Percentiles rank a stretch among this genome's conserved stretches.
These are phyloP conservation scores for Pulicaria dysenterica DNA, from an alignment of 129 eudicot species.

Conservation along the genomic window DNA sequence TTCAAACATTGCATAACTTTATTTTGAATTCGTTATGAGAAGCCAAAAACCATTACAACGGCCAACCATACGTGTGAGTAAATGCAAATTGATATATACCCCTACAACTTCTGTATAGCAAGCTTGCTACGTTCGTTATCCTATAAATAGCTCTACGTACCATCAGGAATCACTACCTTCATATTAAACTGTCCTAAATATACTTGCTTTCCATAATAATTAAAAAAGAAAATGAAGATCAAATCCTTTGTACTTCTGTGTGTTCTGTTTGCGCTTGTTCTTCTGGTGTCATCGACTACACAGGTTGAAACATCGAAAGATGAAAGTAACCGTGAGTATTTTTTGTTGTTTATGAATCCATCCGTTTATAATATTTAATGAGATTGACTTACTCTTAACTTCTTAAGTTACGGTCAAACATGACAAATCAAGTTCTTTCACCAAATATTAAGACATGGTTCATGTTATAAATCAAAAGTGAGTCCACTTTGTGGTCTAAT, in stretches of 20 bases:
- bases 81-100: neutral
- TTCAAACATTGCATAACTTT: neutral
- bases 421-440: no score
- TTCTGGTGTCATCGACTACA: conserved; percentile 22
- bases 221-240: conserved; percentile 31
- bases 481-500: no score
- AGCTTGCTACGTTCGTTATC: neutral
- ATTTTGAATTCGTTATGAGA: conserved; percentile 12
- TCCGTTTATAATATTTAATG: no score
- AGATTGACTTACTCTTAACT: no score
- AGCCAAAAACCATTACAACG: conserved; percentile 17
- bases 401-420: no score
- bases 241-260: conserved; percentile 31
- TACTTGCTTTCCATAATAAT: neutral
- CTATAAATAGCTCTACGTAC: conserved; percentile 13
- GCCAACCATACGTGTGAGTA: conserved; percentile 14
- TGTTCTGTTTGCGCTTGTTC: conserved; percentile 31
- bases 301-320: conserved; percentile 17
- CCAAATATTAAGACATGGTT: no score
- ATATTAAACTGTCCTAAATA: neutral
- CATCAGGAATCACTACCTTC: neutral
- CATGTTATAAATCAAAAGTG: no score
- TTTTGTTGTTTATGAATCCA: neutral
- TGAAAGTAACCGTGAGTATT: conserved; percentile 16
- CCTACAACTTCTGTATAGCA: neutral